Conservation (phyloP, 352 stramenopile species). For the Aphanomyces stellatus region DNA sequence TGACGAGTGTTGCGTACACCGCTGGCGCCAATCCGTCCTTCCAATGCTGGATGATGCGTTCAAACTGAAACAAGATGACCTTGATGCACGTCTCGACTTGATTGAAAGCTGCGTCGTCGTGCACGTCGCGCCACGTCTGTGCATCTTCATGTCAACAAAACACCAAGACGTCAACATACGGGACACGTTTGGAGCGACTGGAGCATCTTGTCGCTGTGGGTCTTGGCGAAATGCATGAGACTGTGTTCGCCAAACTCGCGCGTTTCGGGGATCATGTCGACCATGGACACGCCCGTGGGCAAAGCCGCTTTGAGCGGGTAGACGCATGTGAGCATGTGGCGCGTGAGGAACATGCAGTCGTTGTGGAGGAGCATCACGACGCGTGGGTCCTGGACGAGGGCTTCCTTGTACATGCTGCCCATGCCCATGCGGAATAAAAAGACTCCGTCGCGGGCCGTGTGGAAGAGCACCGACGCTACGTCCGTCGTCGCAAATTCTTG, state of each 20-base stretch:
- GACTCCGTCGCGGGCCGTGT: slow-evolving; percentile 67
- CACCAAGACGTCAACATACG: slow-evolving; percentile 25
- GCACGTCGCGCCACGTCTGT: slow-evolving; percentile 34
- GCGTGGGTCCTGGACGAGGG: slow-evolving; percentile 53
- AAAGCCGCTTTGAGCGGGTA: slow-evolving; percentile 26
- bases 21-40: slow-evolving; percentile 34
- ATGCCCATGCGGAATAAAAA: slow-evolving; percentile 65
- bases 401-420: slow-evolving; percentile 51
- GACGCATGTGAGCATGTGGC: slow-evolving; percentile 54
- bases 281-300: slow-evolving; percentile 56
- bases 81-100: slow-evolving; percentile 53
- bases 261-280: slow-evolving; percentile 67
- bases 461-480: slow-evolving; percentile 37
- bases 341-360: slow-evolving; percentile 70
- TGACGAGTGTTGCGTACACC: slow-evolving; percentile 51
- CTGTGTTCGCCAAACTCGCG: slow-evolving; percentile 47
- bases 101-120: slow-evolving; percentile 29
- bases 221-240: slow-evolving; percentile 36
- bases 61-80: slow-evolving; percentile 51
- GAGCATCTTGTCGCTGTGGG: slow-evolving; percentile 38
- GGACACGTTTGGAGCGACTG: slow-evolving; percentile 30
- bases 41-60: slow-evolving; percentile 50
- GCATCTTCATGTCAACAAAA: neutral
- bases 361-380: slow-evolving; percentile 80
- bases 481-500: neutral